Conservation (phyloP, 805 yeast species). For the Wickerhamiella siamensis region DNA sequence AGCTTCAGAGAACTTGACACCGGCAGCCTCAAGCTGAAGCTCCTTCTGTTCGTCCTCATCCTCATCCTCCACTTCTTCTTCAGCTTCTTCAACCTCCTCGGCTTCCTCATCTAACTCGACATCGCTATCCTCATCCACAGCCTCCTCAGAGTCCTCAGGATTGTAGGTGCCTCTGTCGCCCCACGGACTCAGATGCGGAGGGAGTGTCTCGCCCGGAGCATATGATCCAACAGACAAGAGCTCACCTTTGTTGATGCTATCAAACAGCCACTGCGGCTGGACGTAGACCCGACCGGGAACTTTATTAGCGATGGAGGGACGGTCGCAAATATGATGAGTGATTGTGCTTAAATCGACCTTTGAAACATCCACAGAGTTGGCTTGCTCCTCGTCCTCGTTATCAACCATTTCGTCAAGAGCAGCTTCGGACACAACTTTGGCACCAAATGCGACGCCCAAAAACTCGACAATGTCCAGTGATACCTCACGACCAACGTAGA, state of each 20-base stretch:
- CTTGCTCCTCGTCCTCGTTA: conserved; percentile 32
- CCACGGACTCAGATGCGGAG: conserved; percentile 98
- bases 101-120: conserved; percentile 40
- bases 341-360: conserved; percentile 47
- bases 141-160: conserved; percentile 50
- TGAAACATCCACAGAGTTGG: conserved; percentile 22
- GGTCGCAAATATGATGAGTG: conserved; percentile 89
- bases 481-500: conserved; percentile 90
- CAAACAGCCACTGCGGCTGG: conserved; percentile 98
- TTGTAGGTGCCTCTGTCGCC: conserved; percentile 88
- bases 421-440: conserved; percentile 70
- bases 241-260: conserved; percentile 64
- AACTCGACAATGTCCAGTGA: conserved; percentile 85
- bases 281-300: conserved; percentile 86
- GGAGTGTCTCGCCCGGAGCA: conserved; percentile 88
- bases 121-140: conserved; percentile 37
- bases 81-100: conserved; percentile 17
- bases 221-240: conserved; percentile 67
- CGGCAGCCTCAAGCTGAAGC: conserved; percentile 79
- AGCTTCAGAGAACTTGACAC: conserved; percentile 57
- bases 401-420: conserved; percentile 60
- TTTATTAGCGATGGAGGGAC: conserved; percentile 65
- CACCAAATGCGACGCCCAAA: conserved; percentile 74
- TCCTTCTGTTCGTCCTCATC: conserved; percentile 55
- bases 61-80: conserved; percentile 26